These are phyloP conservation scores for Sporopachydermia cereana DNA, from an alignment of 1,139 yeast genomes.

Conservation along the genomic window DNA sequence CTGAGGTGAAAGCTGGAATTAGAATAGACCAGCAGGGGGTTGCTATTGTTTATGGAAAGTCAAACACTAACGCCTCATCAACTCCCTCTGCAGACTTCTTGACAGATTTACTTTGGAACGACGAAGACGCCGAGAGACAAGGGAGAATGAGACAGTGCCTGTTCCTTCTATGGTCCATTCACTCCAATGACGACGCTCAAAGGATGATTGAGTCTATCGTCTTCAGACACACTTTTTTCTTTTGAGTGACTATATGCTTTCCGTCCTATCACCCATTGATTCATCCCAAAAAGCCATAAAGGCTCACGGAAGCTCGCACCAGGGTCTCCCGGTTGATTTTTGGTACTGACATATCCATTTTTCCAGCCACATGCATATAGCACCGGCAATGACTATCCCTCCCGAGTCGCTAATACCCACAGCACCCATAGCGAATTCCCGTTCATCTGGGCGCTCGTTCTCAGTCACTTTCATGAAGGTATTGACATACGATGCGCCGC, in stretches of 20 bases:
- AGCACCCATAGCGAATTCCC: conserved; percentile 90
- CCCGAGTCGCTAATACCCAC: conserved; percentile 87
- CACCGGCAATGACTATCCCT: conserved; percentile 76
- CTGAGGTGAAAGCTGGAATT: too few relatives aligned
- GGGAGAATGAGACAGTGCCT: conserved; percentile 27
- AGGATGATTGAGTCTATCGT: conserved; percentile 26
- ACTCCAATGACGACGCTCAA: conserved; percentile 32
- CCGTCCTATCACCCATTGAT: too few relatives aligned
- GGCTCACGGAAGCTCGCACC: conserved; percentile 38
- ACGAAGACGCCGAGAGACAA: neutral
- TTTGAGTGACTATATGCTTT: neutral
- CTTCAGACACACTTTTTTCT: neutral
- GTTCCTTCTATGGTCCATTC: conserved; percentile 31
- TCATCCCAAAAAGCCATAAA: too few relatives aligned
- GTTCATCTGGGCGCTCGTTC: conserved; percentile 35
- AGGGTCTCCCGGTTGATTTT: conserved; percentile 46
- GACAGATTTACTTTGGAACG: neutral
- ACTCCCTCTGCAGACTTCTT: neutral
- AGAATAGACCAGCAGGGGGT: too few relatives aligned
- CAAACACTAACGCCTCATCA: too few relatives aligned
- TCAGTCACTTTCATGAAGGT: conserved; percentile 75
- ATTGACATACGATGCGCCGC: conserved; percentile 84
- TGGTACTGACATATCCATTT: conserved; percentile 62
- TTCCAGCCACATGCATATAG: conserved; percentile 64
- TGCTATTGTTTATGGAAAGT: too few relatives aligned